Percentiles rank a stretch among this genome's conserved stretches.
Evolutionary conservation across 306 rosid genomes (phyloP).

Genomic region (Lathyrus tuberosus): DNA sequence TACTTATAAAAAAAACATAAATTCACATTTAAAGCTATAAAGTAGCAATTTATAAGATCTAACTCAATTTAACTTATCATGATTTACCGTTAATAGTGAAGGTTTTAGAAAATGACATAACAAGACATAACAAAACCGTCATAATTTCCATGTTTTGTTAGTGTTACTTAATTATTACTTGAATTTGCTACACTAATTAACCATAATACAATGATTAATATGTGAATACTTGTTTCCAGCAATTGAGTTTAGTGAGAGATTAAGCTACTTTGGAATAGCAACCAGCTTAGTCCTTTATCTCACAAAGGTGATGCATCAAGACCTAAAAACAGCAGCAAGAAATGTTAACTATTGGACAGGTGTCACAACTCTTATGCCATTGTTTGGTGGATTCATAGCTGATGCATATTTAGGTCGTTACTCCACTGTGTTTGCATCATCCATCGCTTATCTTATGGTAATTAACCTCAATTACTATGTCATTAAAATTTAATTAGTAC

Average conservation of each 20-base stretch:
- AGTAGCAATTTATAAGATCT: too few relatives aligned
- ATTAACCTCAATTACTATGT: not conserved
- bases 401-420: constrained; percentile 91
- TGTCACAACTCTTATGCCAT: constrained; percentile 84
- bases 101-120: too few relatives aligned
- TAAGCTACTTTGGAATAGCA: constrained; percentile 89
- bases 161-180: not conserved
- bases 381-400: constrained; percentile 87
- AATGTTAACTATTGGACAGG: constrained; percentile 91
- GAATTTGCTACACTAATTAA: not conserved
- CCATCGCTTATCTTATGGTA: constrained; percentile 74
- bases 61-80: too few relatives aligned
- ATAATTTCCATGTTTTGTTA: too few relatives aligned
- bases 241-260: constrained; percentile 89
- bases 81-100: too few relatives aligned
- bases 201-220: not conserved
- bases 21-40: too few relatives aligned
- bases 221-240: constrained; percentile 49
- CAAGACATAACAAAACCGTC: too few relatives aligned
- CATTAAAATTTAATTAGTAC: not conserved
- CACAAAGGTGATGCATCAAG: constrained; percentile 73
- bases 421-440: constrained; percentile 65
- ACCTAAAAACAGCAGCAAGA: constrained; percentile 79
- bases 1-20: too few relatives aligned
- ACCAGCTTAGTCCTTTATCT: constrained; percentile 79